Base-by-base conservation (phyloP, 2,329 filamentous ascomycete species). In the Diaporthe eres region DNA sequence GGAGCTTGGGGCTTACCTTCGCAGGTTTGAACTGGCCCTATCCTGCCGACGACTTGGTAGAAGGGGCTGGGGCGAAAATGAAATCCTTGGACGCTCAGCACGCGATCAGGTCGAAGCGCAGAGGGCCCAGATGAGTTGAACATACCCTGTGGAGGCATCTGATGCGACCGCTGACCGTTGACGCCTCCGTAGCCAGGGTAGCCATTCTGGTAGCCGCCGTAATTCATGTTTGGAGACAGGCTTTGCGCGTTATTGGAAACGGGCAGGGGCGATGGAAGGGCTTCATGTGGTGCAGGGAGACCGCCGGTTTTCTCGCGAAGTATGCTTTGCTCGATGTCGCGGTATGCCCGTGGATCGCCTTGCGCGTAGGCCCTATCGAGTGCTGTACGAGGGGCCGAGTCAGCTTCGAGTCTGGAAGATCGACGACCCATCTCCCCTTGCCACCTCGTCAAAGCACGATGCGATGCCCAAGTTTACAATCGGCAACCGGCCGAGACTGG, bases 51-150 rank as follows among this genome's bases (percentile, higher is more conserved):
- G 44, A 96, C 88, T 15, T 90, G 90, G 81, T 96, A 98, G 83
- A 98, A 99, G 0, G 97, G 96, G 80, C 95, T 98, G 5, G 91
- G 84, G 81, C 94, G 96, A 86, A 88, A 89, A 15, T 82, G 75
- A 15, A 84, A 80, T 51, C 77, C 79, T 79, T 72, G 49, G 58
- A 42, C 31, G 25, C 63, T 77, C 55, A 76, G 75, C 68, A 73
- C 42, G 47, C 58, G 58, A 65, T 73, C 71, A 57, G 75, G 74
- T 57, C 34, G 42, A 57, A 61, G 28, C 47, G 28, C 22, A 31
- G 37, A 60, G 19, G 39, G 57, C 31, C 47, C 67, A 53, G 53
- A 61, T 28, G 31, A 17, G 28, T 55, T 28, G 25, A 44, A 55
- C 74, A 75, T 75, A 77, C 76, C 74, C 55, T 74, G 72, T 28